Evolutionary conservation across 257 asterid genomes (phyloP), one percentile per base, ranked within the genome.

Genomic region (Mitragyna speciosa): DNA sequence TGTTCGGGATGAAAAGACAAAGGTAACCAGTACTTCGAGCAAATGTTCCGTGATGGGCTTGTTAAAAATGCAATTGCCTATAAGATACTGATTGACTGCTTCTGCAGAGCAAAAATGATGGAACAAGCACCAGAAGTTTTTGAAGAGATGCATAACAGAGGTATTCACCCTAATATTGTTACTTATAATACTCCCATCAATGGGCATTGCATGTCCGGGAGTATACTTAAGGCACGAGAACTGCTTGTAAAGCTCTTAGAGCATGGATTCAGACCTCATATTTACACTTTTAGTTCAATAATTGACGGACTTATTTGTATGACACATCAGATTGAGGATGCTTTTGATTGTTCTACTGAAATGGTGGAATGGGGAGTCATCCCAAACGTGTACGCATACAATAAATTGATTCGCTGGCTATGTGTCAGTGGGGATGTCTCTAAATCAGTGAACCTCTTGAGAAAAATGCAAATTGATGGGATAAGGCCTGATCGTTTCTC

Each of bases 251-350:
- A 88, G 90, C 92, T 95, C 70, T 63, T 93, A 19, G 82, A 85
- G 76, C 82, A 61, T 79, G 93, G 94, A 36, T 88, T 86, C 66
- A 91, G 76, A 81, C 99, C 97, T 22, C 97, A 95, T 58, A 84
- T 84, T 58, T 90, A 88, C 88, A 93, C 97, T 49, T 95, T 95
- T 87, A 88, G 89, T 84, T 89, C 97, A 33, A 79, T 95, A 80
- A 92, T 95, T 43, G 91, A 95, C 56, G 89, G 94, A 71, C 98
- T 95, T n/a, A n/a, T n/a, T 77, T 95, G 97, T 84, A 90, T 81
- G 84, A 81, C 80, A 75, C 81, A 85, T 51, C 89, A 79, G 39
- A 87, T 84, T 67, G 86, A 65, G 12, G 99, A 95, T 85, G 98
- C 99, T 75, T 93, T 87, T 79, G 93, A 91, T 80, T 93, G 98